Conservation (phyloP, 2,329 filamentous ascomycete species). For the Alternaria sp. region DNA sequence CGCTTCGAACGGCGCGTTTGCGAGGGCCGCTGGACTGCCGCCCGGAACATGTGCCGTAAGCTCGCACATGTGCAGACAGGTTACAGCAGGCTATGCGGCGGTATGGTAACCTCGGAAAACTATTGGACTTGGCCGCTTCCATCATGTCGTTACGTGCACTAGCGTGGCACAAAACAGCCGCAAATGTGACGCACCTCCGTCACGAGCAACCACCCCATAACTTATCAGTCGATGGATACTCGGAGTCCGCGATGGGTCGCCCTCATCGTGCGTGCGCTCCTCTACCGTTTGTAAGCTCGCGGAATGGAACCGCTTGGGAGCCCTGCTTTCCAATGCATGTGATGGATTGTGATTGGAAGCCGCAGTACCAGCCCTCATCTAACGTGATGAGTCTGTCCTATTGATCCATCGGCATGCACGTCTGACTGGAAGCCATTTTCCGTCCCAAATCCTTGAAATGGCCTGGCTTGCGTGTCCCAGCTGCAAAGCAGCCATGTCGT, state of each 20-base stretch:
- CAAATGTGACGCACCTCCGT: slow-evolving; percentile 11
- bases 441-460: slow-evolving; percentile 14
- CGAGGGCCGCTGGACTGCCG: slow-evolving; percentile 33
- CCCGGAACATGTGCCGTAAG: slow-evolving; percentile 31
- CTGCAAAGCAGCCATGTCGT: slow-evolving; percentile 14
- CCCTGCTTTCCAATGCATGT: slow-evolving; percentile 13
- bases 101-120: slow-evolving; percentile 12
- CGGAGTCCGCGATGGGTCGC: slow-evolving; percentile 13
- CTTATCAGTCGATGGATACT: slow-evolving; percentile 9
- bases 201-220: slow-evolving; percentile 9
- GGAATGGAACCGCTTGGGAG: slow-evolving; percentile 36
- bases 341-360: slow-evolving; percentile 10
- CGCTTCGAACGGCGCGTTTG: slow-evolving; percentile 33
- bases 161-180: slow-evolving; percentile 17
- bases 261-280: slow-evolving; percentile 13
- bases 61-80: slow-evolving; percentile 22
- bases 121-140: slow-evolving; percentile 16
- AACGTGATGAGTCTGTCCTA: slow-evolving; percentile 21
- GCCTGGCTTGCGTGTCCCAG: slow-evolving; percentile 16
- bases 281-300: slow-evolving; percentile 22
- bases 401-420: slow-evolving; percentile 16
- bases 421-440: slow-evolving; percentile 21
- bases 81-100: slow-evolving; percentile 13
- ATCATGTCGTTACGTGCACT: slow-evolving; percentile 28
- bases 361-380: slow-evolving; percentile 20